Percentiles rank a stretch among this genome's conserved stretches.
phyloP scores from a whole-genome alignment of 2,329 filamentous ascomycete genomes.

The Arachnomyces sp. region DNA sequence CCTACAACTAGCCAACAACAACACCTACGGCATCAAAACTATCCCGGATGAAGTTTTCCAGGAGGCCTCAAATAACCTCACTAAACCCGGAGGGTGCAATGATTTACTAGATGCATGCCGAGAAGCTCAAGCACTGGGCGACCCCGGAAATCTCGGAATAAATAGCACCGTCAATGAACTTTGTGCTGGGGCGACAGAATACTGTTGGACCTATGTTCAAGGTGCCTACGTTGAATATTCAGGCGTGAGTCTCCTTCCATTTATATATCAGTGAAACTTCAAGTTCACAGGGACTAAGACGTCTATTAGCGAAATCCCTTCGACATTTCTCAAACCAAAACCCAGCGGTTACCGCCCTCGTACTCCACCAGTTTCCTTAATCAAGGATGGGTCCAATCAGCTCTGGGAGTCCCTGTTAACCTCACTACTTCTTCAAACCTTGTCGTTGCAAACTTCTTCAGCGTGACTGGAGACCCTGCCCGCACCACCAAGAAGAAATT shows the following conservation, averaged over 20 bases:
- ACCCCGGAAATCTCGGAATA: constrained; percentile 4
- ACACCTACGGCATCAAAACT: constrained; percentile 42
- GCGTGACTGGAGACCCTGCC: no score
- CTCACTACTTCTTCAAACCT: constrained; percentile 45
- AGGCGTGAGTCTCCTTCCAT: constrained; percentile 13
- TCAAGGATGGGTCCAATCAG: constrained; percentile 42
- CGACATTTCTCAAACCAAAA: constrained; percentile 40
- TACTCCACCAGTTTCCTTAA: constrained; percentile 46
- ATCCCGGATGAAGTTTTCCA: constrained; percentile 36
- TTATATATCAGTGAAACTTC: no score
- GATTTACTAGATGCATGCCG: constrained; percentile 42
- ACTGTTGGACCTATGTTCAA: constrained; percentile 32
- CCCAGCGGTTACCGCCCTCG: constrained; percentile 39
- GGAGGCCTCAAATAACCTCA: constrained; percentile 29
- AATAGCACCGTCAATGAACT: constrained; percentile 22
- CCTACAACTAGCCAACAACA: constrained; percentile 41
- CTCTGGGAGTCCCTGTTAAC: constrained; percentile 47
- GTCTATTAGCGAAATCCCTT: constrained; percentile 35
- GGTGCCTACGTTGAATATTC: constrained; percentile 31
- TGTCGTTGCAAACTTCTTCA: constrained; percentile 45
- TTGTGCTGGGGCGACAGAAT: constrained; percentile 33
- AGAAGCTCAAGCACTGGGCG: constrained; percentile 9
- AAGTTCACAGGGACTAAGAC: no score
- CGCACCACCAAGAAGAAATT: constrained; percentile 30
- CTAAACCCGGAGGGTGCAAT: constrained; percentile 35